Conservation (phyloP, 2,329 filamentous ascomycete genomes). For the Colletotrichum sp. region DNA sequence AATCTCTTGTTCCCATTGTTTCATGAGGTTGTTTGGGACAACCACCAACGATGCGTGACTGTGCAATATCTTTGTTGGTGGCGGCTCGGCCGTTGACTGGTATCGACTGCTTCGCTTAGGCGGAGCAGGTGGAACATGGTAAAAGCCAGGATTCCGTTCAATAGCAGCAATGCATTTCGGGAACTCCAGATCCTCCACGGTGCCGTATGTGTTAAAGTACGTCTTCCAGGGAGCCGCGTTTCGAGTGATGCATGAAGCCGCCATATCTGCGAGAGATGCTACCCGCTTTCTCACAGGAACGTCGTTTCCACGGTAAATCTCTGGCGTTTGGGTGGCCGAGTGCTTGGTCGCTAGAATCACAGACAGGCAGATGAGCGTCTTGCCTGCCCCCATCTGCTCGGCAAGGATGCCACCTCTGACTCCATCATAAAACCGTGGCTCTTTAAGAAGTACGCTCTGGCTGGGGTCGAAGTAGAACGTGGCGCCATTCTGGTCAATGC, state of each 20-base stretch:
- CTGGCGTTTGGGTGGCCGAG: slow-evolving; percentile 70
- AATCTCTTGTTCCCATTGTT: slow-evolving; percentile 86
- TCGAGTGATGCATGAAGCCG: slow-evolving; percentile 70
- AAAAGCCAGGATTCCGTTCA: slow-evolving; percentile 61
- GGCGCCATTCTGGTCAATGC: slow-evolving; percentile 64
- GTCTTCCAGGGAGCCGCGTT: slow-evolving; percentile 73
- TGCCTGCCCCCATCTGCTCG: slow-evolving; percentile 83
- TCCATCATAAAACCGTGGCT: slow-evolving; percentile 76
- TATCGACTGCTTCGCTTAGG: slow-evolving; percentile 24
- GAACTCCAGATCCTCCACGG: slow-evolving; percentile 53
- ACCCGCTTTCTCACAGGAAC: slow-evolving; percentile 48
- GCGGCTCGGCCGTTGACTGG: slow-evolving; percentile 40
- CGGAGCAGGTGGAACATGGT: slow-evolving; percentile 55
- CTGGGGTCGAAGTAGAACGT: slow-evolving; percentile 75
- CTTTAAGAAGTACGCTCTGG: slow-evolving; percentile 63
- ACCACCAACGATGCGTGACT: slow-evolving; percentile 77
- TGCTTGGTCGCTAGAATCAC: slow-evolving; percentile 77
- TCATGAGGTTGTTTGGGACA: slow-evolving; percentile 81
- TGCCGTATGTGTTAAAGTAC: slow-evolving; percentile 60
- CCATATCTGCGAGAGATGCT: slow-evolving; percentile 76
- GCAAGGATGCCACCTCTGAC: slow-evolving; percentile 79
- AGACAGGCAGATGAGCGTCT: slow-evolving; percentile 85
- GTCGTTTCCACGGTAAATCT: slow-evolving; percentile 55
- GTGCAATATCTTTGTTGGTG: slow-evolving; percentile 61
- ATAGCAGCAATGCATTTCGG: slow-evolving; percentile 61